Conservation (phyloP, 805 yeast species). For the Wickerhamomyces canadensis region DNA sequence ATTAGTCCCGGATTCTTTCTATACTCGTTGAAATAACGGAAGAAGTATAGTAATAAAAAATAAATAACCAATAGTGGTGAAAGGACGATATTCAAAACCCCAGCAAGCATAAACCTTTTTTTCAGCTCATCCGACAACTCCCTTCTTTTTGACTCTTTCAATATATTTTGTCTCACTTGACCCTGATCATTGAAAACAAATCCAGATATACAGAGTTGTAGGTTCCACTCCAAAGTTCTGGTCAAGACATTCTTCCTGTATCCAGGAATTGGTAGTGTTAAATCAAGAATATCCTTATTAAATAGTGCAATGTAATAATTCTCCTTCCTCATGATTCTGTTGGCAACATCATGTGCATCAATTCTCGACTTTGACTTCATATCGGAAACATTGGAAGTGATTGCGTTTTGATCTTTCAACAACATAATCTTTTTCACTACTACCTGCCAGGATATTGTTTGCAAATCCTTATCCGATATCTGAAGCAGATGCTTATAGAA, state of each 20-base stretch:
- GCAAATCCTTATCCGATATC: constrained; percentile 75
- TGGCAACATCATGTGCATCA: constrained; percentile 92
- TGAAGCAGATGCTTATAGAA: constrained; percentile 71
- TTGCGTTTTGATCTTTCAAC: constrained; percentile 75
- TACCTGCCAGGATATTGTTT: constrained; percentile 89
- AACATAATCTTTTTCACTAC: constrained; percentile 72
- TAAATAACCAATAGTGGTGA: constrained; percentile 86
- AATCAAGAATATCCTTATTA: constrained; percentile 68
- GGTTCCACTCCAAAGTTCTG: constrained; percentile 90
- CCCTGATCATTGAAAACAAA: constrained; percentile 81
- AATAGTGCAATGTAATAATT: constrained; percentile 88
- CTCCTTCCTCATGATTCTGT: constrained; percentile 91
- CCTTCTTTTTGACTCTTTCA: constrained; percentile 66
- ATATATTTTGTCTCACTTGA: constrained; percentile 63
- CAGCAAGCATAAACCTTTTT: constrained; percentile 83
- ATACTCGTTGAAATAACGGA: constrained; percentile 89
- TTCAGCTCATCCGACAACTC: constrained; percentile 62
- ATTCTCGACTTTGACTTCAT: constrained; percentile 66
- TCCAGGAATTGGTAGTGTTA: constrained; percentile 52
- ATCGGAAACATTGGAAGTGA: constrained; percentile 43
- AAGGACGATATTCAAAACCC: constrained; percentile 70
- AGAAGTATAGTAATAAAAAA: constrained; percentile 76
- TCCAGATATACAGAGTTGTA: constrained; percentile 81
- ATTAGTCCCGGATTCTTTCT: constrained; percentile 81
- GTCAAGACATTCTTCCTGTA: constrained; percentile 49